A percentile compares a stretch with the other conserved stretches of the same genome.
These are phyloP conservation scores for Auricularia auricula-judae DNA, from an alignment of 768 basidiomycete species.

Conservation along the genomic window DNA sequence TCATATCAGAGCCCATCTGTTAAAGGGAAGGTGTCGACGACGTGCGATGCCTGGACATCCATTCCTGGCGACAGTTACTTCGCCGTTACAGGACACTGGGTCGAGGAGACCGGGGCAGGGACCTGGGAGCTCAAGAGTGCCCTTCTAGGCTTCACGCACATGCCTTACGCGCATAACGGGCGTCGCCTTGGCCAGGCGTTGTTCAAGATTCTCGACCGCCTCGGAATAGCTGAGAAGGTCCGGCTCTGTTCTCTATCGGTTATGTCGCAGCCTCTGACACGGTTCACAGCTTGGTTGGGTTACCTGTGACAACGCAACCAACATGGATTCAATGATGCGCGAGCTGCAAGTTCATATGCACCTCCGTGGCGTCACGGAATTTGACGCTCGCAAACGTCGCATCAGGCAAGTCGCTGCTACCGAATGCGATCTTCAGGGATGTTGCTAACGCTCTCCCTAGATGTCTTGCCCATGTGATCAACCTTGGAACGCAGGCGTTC, in stretches of 20 bases:
- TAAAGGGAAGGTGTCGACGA: slow-evolving; percentile 20
- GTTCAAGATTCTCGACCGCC: slow-evolving; percentile 17
- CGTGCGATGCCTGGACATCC: slow-evolving; percentile 33
- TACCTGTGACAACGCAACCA: slow-evolving; percentile 28
- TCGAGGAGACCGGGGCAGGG: slow-evolving; percentile 17
- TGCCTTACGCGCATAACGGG: too few species aligned
- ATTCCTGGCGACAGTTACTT: slow-evolving; percentile 27
- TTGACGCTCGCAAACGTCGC: slow-evolving; percentile 3
- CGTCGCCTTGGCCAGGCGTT: too few species aligned
- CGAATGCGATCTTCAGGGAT: too few species aligned
- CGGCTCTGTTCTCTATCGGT: slow-evolving; percentile 2
- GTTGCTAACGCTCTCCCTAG: slow-evolving; percentile 3
- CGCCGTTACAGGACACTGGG: slow-evolving; percentile 30
- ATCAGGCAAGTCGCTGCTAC: slow-evolving; percentile 7
- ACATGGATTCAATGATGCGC: slow-evolving; percentile 25
- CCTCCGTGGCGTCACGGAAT: slow-evolving; percentile 3
- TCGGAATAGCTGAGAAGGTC: slow-evolving; percentile 23
- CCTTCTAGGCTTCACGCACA: slow-evolving; percentile 7
- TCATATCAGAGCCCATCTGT: slow-evolving; percentile 10
- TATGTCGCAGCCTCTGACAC: neutral
- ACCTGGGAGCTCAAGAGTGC: slow-evolving; percentile 20
- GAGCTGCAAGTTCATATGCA: slow-evolving; percentile 13
- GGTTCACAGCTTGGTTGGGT: slow-evolving; percentile 22
- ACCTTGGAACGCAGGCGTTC: slow-evolving; percentile 22
- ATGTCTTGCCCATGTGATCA: slow-evolving; percentile 25